Conservation (phyloP, 306 rosid species). For the Alnus glutinosa region DNA sequence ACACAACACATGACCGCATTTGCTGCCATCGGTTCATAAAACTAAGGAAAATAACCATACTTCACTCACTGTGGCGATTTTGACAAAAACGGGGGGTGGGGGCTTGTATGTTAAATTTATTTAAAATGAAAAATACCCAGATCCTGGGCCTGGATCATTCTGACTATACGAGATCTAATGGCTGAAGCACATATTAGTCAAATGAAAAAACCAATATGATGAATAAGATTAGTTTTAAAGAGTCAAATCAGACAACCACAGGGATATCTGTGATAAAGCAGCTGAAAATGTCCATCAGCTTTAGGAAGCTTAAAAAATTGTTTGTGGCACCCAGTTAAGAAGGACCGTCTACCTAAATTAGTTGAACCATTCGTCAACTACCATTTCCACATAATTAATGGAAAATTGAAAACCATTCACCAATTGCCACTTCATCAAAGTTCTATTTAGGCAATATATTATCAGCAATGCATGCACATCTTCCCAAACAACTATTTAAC, state of each 20-base stretch:
- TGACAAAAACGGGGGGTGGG: not conserved
- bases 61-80: not conserved
- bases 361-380: constrained; percentile 2
- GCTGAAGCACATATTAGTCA: not conserved
- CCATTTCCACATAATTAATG: not conserved
- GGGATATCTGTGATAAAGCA: not conserved
- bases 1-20: not conserved
- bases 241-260: not conserved
- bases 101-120: not conserved
- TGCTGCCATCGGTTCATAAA: not conserved
- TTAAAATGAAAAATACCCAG: not conserved
- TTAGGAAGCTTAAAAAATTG: not conserved
- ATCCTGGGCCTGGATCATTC: not conserved
- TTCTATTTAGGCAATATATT: not conserved
- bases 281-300: constrained; percentile 1
- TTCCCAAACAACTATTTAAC: not conserved
- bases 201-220: not conserved
- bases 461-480: not conserved
- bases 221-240: not conserved
- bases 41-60: not conserved
- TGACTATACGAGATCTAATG: not conserved
- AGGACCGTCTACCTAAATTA: not conserved
- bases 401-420: not conserved
- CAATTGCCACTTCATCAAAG: not conserved
- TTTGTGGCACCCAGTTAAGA: not conserved